Evolutionary conservation across 352 stramenopile genomes (phyloP), one percentile per base, ranked within the genome.

Genomic region (Detonula confervacea): DNA sequence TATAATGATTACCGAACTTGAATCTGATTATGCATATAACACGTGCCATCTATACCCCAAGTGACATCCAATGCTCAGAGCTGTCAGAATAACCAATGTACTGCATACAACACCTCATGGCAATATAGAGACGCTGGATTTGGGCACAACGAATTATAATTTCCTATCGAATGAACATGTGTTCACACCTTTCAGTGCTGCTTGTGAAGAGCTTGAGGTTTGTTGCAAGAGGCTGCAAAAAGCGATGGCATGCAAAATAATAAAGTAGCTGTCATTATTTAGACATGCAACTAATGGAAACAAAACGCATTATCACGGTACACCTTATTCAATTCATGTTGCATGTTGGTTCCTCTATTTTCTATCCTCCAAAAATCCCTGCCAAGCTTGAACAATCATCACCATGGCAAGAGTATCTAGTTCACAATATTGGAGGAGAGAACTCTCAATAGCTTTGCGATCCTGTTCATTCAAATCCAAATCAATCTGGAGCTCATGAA

Each of bases 341-440:
- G n/a, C n/a, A n/a, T n/a, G n/a, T n/a, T n/a, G n/a, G n/a, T n/a
- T n/a, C n/a, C n/a, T n/a, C n/a, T n/a, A n/a, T n/a, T n/a, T n/a
- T n/a, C n/a, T n/a, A n/a, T n/a, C n/a, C n/a, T n/a, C n/a, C n/a
- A n/a, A n/a, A 73, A 85, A 79, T 24, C 57, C 71, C 62, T 83
- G 59, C 80, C 69, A 87, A 33, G 65, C 80, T 55, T 87, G 80
- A 52, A 87, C 54, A 60, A 87, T 80, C 80, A 87, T 87, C 7
- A 62, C 76, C 80, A 87, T 87, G 0, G 80, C 75, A 54, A 87
- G 73, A 27, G 80, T 87, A 47, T 87, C 80, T 37, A 87, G 39
- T 57, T 87, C 80, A 69, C 80, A 87, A 61, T 87, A 87, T 37
- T 76, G 59, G 44, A 87, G 66, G 29, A 87, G 67, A 30, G 75